Evolutionary conservation across 1,284 basidiomycete species (phyloP), one percentile per base, ranked within the genome.

Genomic region (Anthracocystis walkeri): DNA sequence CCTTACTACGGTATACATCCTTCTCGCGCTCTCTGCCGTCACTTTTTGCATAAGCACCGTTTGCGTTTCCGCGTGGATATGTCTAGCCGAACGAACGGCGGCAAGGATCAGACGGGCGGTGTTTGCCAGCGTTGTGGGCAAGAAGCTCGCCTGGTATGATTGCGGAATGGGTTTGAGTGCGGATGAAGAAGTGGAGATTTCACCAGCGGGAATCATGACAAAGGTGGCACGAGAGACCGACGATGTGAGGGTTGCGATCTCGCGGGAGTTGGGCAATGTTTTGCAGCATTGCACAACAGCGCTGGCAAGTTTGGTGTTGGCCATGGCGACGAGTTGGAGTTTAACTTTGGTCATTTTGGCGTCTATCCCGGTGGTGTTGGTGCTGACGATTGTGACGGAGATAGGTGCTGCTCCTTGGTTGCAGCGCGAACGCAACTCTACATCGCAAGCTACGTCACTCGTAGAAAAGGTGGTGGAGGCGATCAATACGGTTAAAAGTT

Each of bases 141-240:
- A 92, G 82, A 90, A 91, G 20, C 91, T 97, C 89, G 88, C 56
- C n/a, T 85, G 84, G 84, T 85, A 77, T 64, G 84, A 84, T 31
- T 61, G 50, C 7, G 82, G 78, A 6, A 78, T 84, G 74, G 71
- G 69, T 0, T 45, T 75, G 4, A 20, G 8, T 7, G 41, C 21
- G 4, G 33, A 21, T 5, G 27, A 21, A 0, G 38, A 52, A n/a
- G 54, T 55, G 12, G 68, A 72, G n/a, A 74, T 57, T 45, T 77
- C 53, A 33, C 93, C 94, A 52, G 95, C 92, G 64, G 95, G 95
- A 20, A 87, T 97, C 48, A 97, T 97, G 94, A 91, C 93, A 57
- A 93, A 94, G 83, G 97, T 97, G 84, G 90, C 92, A 27, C 90
- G 95, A 77, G 95, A 98, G 86, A 96, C 93, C 3, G 95, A 99